phyloP scores from a whole-genome alignment of 2,329 filamentous ascomycete species.

The Sporothrix pallida region DNA sequence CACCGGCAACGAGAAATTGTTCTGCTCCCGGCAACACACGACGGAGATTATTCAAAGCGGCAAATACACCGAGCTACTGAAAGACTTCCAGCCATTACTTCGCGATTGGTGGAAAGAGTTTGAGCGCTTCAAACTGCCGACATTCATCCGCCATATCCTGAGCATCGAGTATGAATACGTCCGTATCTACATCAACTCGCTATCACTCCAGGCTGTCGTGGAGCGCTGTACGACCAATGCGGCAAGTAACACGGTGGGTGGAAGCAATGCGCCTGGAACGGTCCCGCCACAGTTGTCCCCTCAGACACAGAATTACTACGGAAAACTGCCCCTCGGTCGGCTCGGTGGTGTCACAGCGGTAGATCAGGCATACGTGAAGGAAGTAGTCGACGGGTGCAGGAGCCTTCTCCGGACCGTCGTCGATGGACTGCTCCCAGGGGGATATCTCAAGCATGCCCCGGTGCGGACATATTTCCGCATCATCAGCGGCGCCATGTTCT shows the following conservation, averaged over 20 bases:
- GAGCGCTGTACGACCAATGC: conserved; percentile 78
- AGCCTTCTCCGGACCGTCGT: conserved; percentile 79
- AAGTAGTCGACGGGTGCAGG: conserved; percentile 78
- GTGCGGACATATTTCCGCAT: conserved; percentile 87
- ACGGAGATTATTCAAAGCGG: conserved; percentile 87
- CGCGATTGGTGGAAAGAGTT: conserved; percentile 81
- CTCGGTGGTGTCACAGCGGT: conserved; percentile 67
- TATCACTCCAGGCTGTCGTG: conserved; percentile 92
- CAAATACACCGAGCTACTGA: conserved; percentile 79
- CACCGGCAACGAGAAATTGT: conserved; percentile 84
- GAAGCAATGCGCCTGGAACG: conserved; percentile 40
- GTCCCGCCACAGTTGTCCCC: conserved; percentile 57
- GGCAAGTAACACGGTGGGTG: conserved; percentile 41
- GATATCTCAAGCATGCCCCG: conserved; percentile 80
- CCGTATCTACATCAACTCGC: conserved; percentile 90
- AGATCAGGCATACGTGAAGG: conserved; percentile 74
- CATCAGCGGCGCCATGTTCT: conserved; percentile 82
- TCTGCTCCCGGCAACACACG: conserved; percentile 84
- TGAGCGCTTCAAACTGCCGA: conserved; percentile 73
- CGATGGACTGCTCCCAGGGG: conserved; percentile 73
- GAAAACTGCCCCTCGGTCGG: conserved; percentile 67
- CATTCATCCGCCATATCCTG: conserved; percentile 74
- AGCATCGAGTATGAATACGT: conserved; percentile 96
- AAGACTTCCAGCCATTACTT: conserved; percentile 80
- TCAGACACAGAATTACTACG: conserved; percentile 68